Conservation (phyloP, 2,329 filamentous ascomycete species). For the Calonectria pauciramosa region DNA sequence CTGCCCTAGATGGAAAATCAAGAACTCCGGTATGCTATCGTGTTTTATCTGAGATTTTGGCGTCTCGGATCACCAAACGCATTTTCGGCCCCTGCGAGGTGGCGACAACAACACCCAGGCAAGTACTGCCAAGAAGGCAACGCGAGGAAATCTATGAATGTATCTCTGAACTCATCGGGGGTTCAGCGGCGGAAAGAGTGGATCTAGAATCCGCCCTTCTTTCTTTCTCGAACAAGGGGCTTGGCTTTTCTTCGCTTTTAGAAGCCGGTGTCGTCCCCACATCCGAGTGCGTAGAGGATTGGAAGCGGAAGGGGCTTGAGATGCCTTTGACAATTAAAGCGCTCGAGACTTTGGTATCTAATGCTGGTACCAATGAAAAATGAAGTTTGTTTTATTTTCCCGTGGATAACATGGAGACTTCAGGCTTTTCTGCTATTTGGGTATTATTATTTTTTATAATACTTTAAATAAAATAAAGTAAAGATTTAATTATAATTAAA, state of each 20-base stretch:
- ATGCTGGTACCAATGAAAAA: too few relatives aligned
- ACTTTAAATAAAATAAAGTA: too few relatives aligned
- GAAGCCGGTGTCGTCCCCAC: slow-evolving; percentile 9
- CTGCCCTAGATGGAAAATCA: background rate
- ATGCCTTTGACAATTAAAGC: too few relatives aligned
- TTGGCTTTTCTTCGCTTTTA: slow-evolving; percentile 13
- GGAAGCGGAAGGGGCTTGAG: background rate
- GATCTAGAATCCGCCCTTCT: slow-evolving; percentile 10
- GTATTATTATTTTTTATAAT: too few relatives aligned
- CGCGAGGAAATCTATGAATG: background rate
- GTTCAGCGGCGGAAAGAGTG: background rate
- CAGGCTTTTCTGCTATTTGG: too few relatives aligned
- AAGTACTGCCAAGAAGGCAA: background rate
- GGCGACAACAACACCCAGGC: background rate
- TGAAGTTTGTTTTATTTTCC: too few relatives aligned
- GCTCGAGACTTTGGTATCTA: too few relatives aligned
- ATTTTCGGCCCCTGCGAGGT: background rate
- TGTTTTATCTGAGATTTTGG: background rate
- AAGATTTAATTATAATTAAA: too few relatives aligned
- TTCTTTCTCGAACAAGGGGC: slow-evolving; percentile 4
- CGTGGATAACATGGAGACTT: too few relatives aligned
- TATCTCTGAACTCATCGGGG: background rate
- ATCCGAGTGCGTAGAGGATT: background rate
- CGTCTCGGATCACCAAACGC: background rate
- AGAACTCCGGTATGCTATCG: background rate